Evolutionary conservation across 2,329 filamentous ascomycete species (phyloP).

Genomic region (Lomentospora prolificans): DNA sequence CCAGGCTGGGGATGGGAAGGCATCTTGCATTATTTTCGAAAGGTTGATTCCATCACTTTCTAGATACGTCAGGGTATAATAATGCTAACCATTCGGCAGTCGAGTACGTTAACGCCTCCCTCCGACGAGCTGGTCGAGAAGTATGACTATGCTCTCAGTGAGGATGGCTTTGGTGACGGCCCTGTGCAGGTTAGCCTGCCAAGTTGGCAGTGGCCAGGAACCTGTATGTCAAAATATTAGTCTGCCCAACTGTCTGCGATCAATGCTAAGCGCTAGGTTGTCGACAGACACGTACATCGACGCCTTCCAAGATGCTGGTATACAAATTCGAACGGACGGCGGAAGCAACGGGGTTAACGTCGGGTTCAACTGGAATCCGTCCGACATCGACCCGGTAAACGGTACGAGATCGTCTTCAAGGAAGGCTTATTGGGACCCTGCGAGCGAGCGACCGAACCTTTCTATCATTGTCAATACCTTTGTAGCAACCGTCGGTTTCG

Average conservation of each 20-base stretch:
- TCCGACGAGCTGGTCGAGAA: neutral
- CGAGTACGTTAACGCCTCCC: neutral
- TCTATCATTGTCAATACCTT: constrained; percentile 23
- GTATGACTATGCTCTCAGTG: constrained; percentile 1
- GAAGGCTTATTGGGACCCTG: constrained; percentile 4
- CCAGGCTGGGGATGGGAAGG: constrained; percentile 25
- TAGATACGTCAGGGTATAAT: neutral
- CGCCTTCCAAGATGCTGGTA: constrained; percentile 1
- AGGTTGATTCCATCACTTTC: neutral
- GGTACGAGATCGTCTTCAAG: constrained; percentile 2
- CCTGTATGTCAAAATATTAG: neutral
- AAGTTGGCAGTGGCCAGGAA: constrained; percentile 6
- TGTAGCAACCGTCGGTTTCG: constrained; percentile 23
- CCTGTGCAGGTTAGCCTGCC: constrained; percentile 5
- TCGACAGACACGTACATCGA: constrained; percentile 2
- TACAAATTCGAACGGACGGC: neutral
- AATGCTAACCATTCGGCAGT: neutral
- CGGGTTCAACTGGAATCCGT: constrained; percentile 4
- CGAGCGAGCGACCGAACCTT: constrained; percentile 13
- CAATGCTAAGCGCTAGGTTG: neutral
- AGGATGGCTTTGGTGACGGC: constrained; percentile 3
- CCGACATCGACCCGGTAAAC: constrained; percentile 5
- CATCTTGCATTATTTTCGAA: constrained; percentile 17
- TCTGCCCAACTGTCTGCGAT: neutral
- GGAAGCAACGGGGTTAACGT: constrained; percentile 3